These are phyloP conservation scores for Leersia perrieri DNA, from an alignment of 176 grass and related monocot species.

Conservation along the genomic window DNA sequence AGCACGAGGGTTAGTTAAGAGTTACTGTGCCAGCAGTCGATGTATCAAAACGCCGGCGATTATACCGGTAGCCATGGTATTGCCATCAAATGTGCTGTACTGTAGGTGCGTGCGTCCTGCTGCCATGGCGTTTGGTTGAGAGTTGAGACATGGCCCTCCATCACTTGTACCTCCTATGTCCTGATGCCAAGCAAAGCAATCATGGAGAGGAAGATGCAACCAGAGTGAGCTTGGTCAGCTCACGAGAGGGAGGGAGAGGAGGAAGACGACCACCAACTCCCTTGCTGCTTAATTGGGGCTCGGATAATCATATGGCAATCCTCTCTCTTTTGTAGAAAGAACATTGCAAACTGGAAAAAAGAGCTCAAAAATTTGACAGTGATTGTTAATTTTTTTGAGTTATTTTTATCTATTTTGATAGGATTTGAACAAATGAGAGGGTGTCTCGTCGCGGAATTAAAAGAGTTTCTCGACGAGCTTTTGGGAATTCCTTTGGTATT, in stretches of 20 bases:
- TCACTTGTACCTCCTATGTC: neutral
- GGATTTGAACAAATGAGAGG: too few relatives aligned
- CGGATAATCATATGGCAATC: neutral
- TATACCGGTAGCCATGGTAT: neutral
- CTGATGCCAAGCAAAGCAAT: neutral
- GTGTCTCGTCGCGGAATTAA: too few relatives aligned
- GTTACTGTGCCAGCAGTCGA: too few relatives aligned
- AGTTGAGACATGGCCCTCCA: neutral
- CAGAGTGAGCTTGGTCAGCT: neutral
- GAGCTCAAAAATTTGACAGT: too few relatives aligned
- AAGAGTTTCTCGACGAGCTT: too few relatives aligned
- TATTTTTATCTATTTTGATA: too few relatives aligned
- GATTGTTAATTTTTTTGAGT: too few relatives aligned
- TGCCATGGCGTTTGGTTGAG: neutral
- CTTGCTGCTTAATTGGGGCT: neutral
- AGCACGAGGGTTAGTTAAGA: too few relatives aligned
- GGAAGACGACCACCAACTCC: neutral
- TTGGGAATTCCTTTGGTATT: too few relatives aligned
- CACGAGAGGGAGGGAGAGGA: neutral
- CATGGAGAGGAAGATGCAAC: neutral
- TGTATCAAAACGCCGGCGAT: too few relatives aligned
- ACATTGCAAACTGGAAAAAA: too few relatives aligned
- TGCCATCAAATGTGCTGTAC: neutral
- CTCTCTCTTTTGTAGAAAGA: too few relatives aligned
- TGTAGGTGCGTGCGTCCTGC: neutral